Percentiles rank a stretch among this genome's conserved stretches.
These are phyloP conservation scores for Camelina laxa DNA, from an alignment of 345 rosid genomes.

Conservation along the genomic window DNA sequence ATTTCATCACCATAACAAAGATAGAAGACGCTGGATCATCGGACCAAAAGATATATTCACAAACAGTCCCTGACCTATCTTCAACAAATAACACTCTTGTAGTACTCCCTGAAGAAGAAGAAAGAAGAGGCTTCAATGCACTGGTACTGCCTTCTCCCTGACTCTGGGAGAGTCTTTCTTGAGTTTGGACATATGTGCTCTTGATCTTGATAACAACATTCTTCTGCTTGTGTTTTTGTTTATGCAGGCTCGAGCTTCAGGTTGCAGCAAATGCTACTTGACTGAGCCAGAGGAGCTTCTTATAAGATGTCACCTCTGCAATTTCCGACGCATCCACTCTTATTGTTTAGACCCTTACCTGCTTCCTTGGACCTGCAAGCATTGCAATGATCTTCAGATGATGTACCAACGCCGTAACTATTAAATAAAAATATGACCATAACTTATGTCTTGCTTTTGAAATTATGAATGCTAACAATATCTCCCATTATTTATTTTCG, in stretches of 20 bases:
- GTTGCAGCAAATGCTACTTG: constrained; percentile 60
- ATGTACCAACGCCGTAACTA: constrained; percentile 50
- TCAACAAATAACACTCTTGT: constrained; percentile 52
- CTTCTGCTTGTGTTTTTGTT: neutral
- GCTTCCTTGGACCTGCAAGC: constrained; percentile 84
- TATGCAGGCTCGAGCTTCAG: constrained; percentile 56
- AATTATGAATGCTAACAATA: neutral
- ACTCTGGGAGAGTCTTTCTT: neutral
- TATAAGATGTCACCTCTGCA: constrained; percentile 70
- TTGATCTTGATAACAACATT: constrained; percentile 9
- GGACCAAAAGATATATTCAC: constrained; percentile 95
- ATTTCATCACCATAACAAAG: constrained; percentile 67
- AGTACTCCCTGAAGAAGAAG: constrained; percentile 54
- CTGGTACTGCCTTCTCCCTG: constrained; percentile 51
- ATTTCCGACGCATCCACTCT: constrained; percentile 61
- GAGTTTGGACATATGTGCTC: neutral
- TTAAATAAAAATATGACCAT: constrained; percentile 15
- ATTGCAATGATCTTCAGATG: constrained; percentile 76
- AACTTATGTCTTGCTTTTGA: neutral
- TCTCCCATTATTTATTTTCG: neutral
- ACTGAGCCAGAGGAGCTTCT: constrained; percentile 85
- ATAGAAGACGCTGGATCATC: constrained; percentile 72
- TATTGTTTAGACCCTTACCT: constrained; percentile 86
- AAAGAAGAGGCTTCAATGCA: constrained; percentile 44
- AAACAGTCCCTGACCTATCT: constrained; percentile 67